Conservation (phyloP, 306 rosid genomes). For the Quercus parvula region DNA sequence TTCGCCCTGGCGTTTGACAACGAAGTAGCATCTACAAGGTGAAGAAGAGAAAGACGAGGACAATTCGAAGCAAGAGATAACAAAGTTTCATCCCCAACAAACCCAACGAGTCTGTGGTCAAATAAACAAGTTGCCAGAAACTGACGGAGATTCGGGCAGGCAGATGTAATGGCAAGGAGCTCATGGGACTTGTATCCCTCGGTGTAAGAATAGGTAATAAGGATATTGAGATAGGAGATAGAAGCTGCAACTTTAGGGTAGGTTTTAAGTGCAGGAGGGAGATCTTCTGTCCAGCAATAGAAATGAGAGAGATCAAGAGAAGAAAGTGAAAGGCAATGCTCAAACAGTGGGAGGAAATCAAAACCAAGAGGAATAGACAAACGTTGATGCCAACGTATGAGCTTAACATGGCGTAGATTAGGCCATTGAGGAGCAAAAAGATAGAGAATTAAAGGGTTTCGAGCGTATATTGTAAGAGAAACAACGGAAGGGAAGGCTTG, state of each 20-base stretch:
- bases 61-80: neutral
- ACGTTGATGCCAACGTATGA: slow-evolving; percentile 8
- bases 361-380: neutral
- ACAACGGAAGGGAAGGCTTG: neutral
- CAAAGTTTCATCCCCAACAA: slow-evolving; percentile 3
- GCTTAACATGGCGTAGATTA: slow-evolving; percentile 3
- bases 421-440: slow-evolving; percentile 14
- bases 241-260: neutral
- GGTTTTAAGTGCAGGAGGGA: neutral
- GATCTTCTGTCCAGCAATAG: slow-evolving; percentile 18
- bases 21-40: neutral
- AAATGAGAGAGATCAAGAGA: slow-evolving; percentile 12
- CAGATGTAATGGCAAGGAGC: slow-evolving; percentile 3
- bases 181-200: slow-evolving; percentile 5
- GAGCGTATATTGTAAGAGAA: neutral
- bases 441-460: neutral
- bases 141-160: slow-evolving; percentile 5
- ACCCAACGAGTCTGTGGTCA: neutral
- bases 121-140: neutral
- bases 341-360: neutral
- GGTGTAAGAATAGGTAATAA: neutral
- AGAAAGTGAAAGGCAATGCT: slow-evolving; percentile 1
- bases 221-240: neutral
- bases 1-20: neutral
- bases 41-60: slow-evolving; percentile 5